These are phyloP conservation scores for Backusella luteola DNA, from an alignment of 192 early-diverging fungal genomes.

Conservation along the genomic window DNA sequence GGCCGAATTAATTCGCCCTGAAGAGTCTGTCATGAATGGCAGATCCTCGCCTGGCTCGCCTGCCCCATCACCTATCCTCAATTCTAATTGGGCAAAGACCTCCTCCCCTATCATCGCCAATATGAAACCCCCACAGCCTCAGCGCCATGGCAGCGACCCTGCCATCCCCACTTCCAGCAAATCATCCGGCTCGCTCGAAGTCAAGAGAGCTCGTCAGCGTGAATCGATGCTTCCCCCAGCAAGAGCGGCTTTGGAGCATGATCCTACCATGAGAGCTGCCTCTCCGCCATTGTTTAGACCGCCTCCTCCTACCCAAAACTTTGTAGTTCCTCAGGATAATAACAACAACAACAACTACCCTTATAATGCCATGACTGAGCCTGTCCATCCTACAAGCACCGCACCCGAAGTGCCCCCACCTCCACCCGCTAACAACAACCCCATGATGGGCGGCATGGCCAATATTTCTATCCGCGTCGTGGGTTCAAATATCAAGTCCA, in stretches of 20 bases:
- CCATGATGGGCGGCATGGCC: not conserved
- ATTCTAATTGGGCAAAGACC: not conserved
- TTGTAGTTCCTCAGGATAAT: not conserved
- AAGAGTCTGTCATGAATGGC: not conserved
- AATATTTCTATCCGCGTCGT: slow-evolving; percentile 9
- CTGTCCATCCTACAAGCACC: not conserved
- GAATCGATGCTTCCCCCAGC: slow-evolving; percentile 24
- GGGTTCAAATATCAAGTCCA: slow-evolving; percentile 44
- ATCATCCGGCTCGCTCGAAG: not conserved
- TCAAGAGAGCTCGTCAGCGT: not conserved
- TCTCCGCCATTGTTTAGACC: slow-evolving; percentile 11
- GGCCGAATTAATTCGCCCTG: not conserved
- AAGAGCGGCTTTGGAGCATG: slow-evolving; percentile 15
- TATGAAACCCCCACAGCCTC: not conserved
- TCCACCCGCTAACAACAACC: not conserved
- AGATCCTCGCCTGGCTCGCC: not conserved
- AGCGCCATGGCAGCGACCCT: not conserved
- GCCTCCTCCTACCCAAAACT: not conserved
- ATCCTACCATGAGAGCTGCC: slow-evolving; percentile 18
- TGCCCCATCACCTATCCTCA: not conserved
- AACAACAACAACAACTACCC: not conserved
- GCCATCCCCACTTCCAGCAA: slow-evolving; percentile 4
- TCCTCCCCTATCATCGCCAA: not conserved
- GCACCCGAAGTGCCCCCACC: not conserved
- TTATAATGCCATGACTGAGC: not conserved